Evolutionary conservation across 2,329 filamentous ascomycete species (phyloP).

Genomic region (Gaeumannomyces tritici): DNA sequence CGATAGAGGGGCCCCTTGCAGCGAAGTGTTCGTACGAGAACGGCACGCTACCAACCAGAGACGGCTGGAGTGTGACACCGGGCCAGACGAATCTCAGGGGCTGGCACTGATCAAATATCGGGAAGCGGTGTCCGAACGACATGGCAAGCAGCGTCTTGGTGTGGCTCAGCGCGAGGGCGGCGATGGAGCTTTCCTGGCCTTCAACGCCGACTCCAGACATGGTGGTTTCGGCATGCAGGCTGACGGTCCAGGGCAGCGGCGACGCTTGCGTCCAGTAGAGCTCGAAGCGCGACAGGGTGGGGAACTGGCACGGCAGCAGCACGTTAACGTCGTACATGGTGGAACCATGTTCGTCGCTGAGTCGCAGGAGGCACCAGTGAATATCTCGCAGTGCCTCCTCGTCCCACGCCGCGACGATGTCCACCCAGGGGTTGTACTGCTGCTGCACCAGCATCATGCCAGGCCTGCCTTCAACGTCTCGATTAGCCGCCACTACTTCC

Average conservation of each 20-base stretch:
- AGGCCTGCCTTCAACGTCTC: constrained; percentile 26
- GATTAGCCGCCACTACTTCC: constrained; percentile 19
- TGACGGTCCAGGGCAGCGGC: constrained; percentile 24
- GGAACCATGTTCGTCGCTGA: constrained; percentile 22
- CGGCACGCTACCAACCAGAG: constrained; percentile 18
- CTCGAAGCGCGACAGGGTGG: constrained; percentile 23
- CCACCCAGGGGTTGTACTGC: constrained; percentile 36
- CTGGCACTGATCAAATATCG: constrained; percentile 25
- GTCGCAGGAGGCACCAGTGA: constrained; percentile 20
- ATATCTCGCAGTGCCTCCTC: constrained; percentile 5
- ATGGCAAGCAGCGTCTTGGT: constrained; percentile 33
- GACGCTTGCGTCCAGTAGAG: constrained; percentile 28
- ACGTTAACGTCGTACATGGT: constrained; percentile 29
- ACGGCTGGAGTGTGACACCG: constrained; percentile 14
- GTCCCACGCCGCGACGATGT: constrained; percentile 32
- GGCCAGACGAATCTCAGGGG: constrained; percentile 30
- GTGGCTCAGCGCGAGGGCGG: constrained; percentile 25
- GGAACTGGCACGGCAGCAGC: constrained; percentile 31
- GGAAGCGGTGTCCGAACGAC: constrained; percentile 38
- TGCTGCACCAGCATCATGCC: constrained; percentile 24
- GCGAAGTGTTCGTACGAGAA: constrained; percentile 13
- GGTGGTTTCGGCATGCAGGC: constrained; percentile 14
- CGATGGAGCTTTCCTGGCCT: neutral
- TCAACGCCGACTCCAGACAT: constrained; percentile 11
- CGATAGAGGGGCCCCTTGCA: neutral